Conservation (phyloP, 2,329 filamentous ascomycete genomes). For the Diaporthe citriasiana region DNA sequence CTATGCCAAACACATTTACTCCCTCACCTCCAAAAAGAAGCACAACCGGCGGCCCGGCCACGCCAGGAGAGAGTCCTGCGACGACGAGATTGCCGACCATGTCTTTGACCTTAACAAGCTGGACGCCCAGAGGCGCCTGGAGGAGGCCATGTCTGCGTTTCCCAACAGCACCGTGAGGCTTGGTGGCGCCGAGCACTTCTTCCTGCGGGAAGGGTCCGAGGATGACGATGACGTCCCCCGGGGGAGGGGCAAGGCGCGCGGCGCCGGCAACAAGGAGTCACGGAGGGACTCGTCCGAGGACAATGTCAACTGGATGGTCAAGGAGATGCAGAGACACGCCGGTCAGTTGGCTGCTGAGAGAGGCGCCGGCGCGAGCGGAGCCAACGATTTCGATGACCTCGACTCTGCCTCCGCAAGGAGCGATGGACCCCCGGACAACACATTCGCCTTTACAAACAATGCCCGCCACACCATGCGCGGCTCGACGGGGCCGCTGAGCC, state of each 20-base stretch:
- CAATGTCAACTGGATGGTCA: conserved; percentile 79
- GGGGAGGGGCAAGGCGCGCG: conserved; percentile 50
- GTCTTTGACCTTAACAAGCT: conserved; percentile 84
- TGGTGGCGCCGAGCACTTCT: conserved; percentile 79
- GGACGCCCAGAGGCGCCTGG: conserved; percentile 83
- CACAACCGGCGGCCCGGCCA: conserved; percentile 55
- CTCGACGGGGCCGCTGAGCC: conserved; percentile 45
- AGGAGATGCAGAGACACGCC: conserved; percentile 84
- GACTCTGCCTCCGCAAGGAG: conserved; percentile 52
- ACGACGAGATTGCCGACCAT: conserved; percentile 82
- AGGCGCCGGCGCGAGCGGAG: conserved; percentile 39
- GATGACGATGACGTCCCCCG: conserved; percentile 60
- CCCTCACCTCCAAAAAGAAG: conserved; percentile 59
- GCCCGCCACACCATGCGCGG: conserved; percentile 44
- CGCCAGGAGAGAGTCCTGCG: conserved; percentile 77
- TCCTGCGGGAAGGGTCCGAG: conserved; percentile 74
- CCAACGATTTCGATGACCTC: conserved; percentile 48
- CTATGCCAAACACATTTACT: conserved; percentile 73
- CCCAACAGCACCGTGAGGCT: conserved; percentile 79
- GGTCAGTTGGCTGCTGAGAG: conserved; percentile 67
- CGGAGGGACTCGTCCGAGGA: conserved; percentile 74
- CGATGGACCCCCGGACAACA: conserved; percentile 53
- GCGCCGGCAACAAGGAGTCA: conserved; percentile 48
- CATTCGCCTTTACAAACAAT: conserved; percentile 52
- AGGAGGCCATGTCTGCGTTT: conserved; percentile 83